These are phyloP conservation scores for Pyronema domesticum DNA, from an alignment of 495 filamentous ascomycete species.

Conservation along the genomic window DNA sequence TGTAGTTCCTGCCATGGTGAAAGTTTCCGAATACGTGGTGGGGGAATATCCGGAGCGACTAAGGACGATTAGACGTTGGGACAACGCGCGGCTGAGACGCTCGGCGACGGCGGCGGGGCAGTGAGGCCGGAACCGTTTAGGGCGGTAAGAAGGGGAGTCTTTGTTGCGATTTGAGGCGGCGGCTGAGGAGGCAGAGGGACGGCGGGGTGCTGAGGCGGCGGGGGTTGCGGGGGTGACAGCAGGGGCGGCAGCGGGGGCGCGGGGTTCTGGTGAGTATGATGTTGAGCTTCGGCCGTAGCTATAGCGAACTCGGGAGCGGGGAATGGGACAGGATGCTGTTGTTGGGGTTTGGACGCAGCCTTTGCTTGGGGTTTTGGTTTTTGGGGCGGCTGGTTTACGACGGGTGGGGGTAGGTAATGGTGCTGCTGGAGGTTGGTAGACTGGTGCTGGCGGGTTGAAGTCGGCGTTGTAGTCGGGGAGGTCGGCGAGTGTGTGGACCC, in stretches of 20 bases:
- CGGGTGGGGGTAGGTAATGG: no score
- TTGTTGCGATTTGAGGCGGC: background rate
- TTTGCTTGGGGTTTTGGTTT: no score
- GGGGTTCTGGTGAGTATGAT: background rate
- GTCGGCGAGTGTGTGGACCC: no score
- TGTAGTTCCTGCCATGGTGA: conserved; percentile 44
- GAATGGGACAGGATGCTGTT: no score
- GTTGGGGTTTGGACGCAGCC: no score
- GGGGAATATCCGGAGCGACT: background rate
- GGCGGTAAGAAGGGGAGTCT: background rate
- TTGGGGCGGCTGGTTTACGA: no score
- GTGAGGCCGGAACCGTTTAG: background rate
- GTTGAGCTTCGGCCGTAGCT: background rate
- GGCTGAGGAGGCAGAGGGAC: background rate
- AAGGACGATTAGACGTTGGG: background rate
- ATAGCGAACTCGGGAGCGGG: no score
- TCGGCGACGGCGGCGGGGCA: background rate
- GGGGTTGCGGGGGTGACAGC: background rate
- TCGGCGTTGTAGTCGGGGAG: no score
- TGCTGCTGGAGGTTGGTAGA: no score
- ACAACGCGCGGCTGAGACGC: background rate
- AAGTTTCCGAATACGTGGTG: conserved; percentile 26
- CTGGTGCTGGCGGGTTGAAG: no score
- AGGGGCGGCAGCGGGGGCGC: background rate
- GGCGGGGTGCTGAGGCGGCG: background rate